A percentile compares a stretch with the other conserved stretches of the same genome.
phyloP scores from a whole-genome alignment of 2,329 filamentous ascomycete genomes.

The Exophiala dermatitidis region DNA sequence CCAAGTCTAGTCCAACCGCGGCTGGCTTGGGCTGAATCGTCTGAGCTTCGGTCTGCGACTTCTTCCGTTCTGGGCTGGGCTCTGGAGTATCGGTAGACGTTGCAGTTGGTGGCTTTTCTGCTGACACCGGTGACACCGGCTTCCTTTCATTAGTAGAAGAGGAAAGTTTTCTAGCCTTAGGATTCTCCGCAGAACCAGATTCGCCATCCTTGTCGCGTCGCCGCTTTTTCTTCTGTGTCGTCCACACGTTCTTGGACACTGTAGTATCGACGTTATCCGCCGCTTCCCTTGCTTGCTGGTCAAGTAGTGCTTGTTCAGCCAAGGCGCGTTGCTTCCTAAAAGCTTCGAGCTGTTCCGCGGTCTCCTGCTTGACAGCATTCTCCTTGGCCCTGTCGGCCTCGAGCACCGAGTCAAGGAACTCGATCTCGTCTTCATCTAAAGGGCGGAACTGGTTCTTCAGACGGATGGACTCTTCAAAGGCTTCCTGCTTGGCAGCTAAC shows the following conservation, averaged over 20 bases:
- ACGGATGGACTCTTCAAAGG: constrained; percentile 45
- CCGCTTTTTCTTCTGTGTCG: constrained; percentile 44
- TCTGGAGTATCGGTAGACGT: not conserved
- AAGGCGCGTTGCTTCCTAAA: constrained; percentile 56
- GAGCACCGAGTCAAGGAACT: constrained; percentile 49
- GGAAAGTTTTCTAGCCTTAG: constrained; percentile 40
- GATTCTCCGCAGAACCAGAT: constrained; percentile 32
- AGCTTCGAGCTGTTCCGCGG: constrained; percentile 50
- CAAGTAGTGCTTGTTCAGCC: constrained; percentile 42
- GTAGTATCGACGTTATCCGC: constrained; percentile 2
- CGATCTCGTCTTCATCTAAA: constrained; percentile 46
- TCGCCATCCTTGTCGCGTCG: constrained; percentile 45
- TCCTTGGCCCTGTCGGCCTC: constrained; percentile 53
- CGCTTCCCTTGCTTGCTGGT: not conserved
- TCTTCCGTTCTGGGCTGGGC: not conserved
- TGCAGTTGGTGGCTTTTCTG: not conserved
- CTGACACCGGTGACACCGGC: not conserved
- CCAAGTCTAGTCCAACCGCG: constrained; percentile 32
- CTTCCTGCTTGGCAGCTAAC: constrained; percentile 45
- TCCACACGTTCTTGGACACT: constrained; percentile 40
- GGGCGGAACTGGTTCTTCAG: constrained; percentile 47
- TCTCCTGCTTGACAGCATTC: constrained; percentile 51
- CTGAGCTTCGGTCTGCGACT: not conserved
- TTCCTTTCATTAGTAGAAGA: constrained; percentile 22
- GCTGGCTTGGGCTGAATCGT: constrained; percentile 22